Base-by-base conservation (phyloP, 1,139 yeast species). In the Zygoascus hellenicus region DNA sequence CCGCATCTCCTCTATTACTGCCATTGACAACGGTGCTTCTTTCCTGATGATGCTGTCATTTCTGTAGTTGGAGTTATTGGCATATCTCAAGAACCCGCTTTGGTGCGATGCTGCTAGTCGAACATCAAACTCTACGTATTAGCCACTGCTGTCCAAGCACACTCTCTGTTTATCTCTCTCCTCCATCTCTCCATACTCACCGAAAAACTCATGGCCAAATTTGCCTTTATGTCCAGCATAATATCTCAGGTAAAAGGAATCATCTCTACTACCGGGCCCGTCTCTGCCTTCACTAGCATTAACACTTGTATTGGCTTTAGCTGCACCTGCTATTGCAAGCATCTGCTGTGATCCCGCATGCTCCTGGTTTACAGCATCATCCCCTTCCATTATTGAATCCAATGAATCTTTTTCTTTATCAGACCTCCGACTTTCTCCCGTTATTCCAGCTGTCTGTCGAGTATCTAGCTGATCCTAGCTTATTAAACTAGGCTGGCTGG, bases 61-160 rank as follows among this genome's bases (percentile, higher is more conserved):
- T 51, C 76, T 61, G 50, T 74, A 74, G 51, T 71, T 70, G 1
- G 77, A 69, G 52, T 71, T 72, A 51, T 74, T 74, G 9, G 75
- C 74, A 51, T 74, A 74, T 38, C 74, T 62, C 36, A 73, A 53
- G 3, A 61, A 49, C 1, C 69, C 76, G 30, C 58, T 58, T n/a
- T 55, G 57, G 3, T 69, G 68, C 36, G 62, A 65, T 6, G 58
- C 66, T 32, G 57, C 55, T 9, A 61, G 55, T 33, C 65, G 60
- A 31, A 73, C 52, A 50, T 71, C 75, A 49, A 73, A 72, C 52
- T 73, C 76, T 56, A 47, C 19, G 4, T 2, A 32, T 35, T 35
- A 26, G 42, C 34, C 16, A 7, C 26, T 22, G 26, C n/a, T n/a
- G n/a, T n/a, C n/a, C n/a, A n/a, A n/a, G n/a, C n/a, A n/a, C n/a